Conservation (phyloP, 164 flowering plant genomes). For the Vitis riparia region DNA sequence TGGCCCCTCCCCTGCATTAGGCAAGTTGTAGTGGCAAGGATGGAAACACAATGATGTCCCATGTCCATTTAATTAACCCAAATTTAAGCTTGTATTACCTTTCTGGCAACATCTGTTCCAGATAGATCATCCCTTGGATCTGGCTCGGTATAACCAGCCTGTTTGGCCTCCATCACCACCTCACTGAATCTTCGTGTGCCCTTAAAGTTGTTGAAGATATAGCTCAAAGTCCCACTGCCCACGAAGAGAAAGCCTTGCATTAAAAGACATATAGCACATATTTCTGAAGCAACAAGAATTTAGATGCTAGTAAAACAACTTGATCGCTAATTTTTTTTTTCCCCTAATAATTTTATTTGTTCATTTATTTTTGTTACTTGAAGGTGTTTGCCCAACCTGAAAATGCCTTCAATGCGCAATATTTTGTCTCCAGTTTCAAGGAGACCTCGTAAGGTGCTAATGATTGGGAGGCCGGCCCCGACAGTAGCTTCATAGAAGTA, state of each 20-base stretch:
- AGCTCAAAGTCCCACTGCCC: constrained; percentile 97
- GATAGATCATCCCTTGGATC: constrained; percentile 99
- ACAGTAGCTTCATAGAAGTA: constrained; percentile 99
- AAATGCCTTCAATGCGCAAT: constrained; percentile 90
- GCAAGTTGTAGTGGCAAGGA: neutral
- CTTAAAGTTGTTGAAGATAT: constrained; percentile 83
- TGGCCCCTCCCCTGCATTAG: neutral
- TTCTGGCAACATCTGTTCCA: constrained; percentile 97
- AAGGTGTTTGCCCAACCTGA: constrained; percentile 53
- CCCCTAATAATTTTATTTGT: no score
- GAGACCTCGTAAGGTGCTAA: constrained; percentile 88
- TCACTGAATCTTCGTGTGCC: constrained; percentile 66
- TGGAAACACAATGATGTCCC: neutral
- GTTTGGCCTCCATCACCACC: constrained; percentile 89
- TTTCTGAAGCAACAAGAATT: neutral
- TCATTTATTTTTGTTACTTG: no score
- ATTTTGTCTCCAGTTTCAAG: constrained; percentile 95
- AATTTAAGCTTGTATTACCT: constrained; percentile 39
- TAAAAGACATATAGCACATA: constrained; percentile 1
- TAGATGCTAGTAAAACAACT: neutral
- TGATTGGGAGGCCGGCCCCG: constrained; percentile 98
- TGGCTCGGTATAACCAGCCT: constrained; percentile 92
- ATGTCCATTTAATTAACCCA: neutral
- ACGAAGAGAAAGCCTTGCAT: constrained; percentile 3
- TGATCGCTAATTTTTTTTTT: neutral